Evolutionary conservation across 2,329 filamentous ascomycete genomes (phyloP).

Genomic region (Lithohypha guttulata): DNA sequence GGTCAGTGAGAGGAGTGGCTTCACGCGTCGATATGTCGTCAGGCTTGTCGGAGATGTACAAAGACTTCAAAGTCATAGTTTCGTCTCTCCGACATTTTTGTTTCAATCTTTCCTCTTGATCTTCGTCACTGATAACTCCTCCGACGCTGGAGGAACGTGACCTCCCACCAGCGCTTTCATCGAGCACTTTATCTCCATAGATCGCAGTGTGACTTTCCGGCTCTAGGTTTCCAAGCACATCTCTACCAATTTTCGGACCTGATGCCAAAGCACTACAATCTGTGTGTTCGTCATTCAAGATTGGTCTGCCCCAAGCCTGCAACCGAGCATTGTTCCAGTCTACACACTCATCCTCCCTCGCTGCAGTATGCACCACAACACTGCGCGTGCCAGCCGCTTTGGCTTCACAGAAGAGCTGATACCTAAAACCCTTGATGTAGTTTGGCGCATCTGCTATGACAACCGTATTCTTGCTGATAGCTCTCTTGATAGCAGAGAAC

Average conservation of each 20-base stretch:
- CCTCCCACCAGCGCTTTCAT: not conserved
- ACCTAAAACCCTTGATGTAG: conserved; percentile 59
- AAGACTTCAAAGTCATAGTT: conserved; percentile 19
- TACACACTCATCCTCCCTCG: conserved; percentile 20
- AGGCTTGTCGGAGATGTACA: conserved; percentile 16
- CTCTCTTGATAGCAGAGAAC: conserved; percentile 51
- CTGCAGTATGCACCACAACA: conserved; percentile 43
- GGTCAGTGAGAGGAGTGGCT: not conserved
- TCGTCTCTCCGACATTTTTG: conserved; percentile 11
- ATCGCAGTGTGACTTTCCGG: conserved; percentile 23
- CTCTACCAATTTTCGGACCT: conserved; percentile 12
- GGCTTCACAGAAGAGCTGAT: conserved; percentile 57
- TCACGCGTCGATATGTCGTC: not conserved
- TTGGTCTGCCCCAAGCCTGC: conserved; percentile 12
- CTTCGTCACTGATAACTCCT: conserved; percentile 8
- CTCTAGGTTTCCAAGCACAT: conserved; percentile 17
- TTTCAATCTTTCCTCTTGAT: not conserved
- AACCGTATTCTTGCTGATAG: conserved; percentile 46
- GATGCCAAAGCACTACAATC: conserved; percentile 1
- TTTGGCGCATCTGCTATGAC: conserved; percentile 56
- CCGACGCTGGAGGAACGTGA: conserved; percentile 16
- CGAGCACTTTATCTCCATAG: conserved; percentile 18
- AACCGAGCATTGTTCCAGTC: conserved; percentile 20
- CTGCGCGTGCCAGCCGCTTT: conserved; percentile 52
- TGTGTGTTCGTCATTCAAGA: not conserved